Base-by-base conservation (phyloP, 2,329 filamentous ascomycete genomes). In the Sporothrix brunneoviolacea region DNA sequence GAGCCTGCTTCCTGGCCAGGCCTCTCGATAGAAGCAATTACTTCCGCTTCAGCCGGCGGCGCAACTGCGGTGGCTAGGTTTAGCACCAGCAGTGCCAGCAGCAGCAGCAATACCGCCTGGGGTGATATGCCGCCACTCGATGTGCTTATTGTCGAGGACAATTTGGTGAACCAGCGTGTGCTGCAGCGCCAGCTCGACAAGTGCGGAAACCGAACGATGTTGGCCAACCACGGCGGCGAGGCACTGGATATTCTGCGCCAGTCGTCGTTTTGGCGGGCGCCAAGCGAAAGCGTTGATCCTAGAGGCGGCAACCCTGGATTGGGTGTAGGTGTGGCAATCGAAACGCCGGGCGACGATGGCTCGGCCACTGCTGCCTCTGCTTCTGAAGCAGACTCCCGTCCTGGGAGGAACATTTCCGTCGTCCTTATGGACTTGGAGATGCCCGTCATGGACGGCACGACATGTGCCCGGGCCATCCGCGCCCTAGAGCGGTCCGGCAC, bases 361-460 rank as follows among this genome's bases (percentile, higher is more conserved):
- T n/a, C n/a, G n/a, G n/a, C n/a, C n/a, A n/a, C n/a, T n/a, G n/a
- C n/a, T n/a, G n/a, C n/a, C n/a, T n/a, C n/a, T 18, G 10, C 19
- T 10, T 7, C 30, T 4, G 30, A 4, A 12, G 7, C 30, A 13
- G 38, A 18, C 12, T 8, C 38, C n/a, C 42, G 19, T 12, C 22
- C 50, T 18, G 12, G 72, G 3, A 65, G 73, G 8, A 74, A 81
- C 42, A 74, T 87, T 21, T 80, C 80, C 8, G 73, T 89, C 40
- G 82, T 91, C 12, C 65, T 91, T 6, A 89, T 91, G 86, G 87
- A 91, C 61, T 73, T 89, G 42, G 86, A 90, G 60, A 91, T 91
- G 86, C 65, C 86, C 1, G 76, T 89, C 38, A 90, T 90, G 86
- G 85, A 91, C 59, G 87, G 87, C 32, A 79, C 87, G 65, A 84